These are phyloP conservation scores for Carpinus fangiana DNA, from an alignment of 306 rosid genomes.

Conservation along the genomic window DNA sequence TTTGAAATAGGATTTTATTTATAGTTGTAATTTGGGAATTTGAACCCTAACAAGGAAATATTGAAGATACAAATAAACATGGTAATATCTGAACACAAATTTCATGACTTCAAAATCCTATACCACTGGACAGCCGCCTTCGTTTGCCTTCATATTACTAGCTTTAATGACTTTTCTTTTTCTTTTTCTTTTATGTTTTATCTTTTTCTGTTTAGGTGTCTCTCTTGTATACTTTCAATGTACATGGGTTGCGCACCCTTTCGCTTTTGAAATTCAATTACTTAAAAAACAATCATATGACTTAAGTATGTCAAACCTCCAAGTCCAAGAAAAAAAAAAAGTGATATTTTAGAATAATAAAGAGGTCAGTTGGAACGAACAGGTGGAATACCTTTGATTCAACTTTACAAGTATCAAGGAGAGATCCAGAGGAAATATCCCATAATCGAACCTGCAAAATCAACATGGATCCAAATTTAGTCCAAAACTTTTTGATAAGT, in stretches of 20 bases:
- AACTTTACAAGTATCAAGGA: slow-evolving; percentile 73
- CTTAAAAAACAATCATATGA: background rate
- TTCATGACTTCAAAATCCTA: background rate
- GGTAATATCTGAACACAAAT: background rate
- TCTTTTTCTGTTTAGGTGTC: too few species aligned
- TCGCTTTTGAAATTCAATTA: too few species aligned
- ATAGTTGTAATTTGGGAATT: too few species aligned
- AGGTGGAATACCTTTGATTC: slow-evolving; percentile 58
- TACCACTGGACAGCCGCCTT: too few species aligned
- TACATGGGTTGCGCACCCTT: too few species aligned
- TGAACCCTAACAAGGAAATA: too few species aligned
- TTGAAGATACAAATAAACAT: background rate
- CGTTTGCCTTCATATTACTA: too few species aligned
- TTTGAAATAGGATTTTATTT: background rate
- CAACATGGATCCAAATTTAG: slow-evolving; percentile 14
- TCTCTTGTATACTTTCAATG: too few species aligned
- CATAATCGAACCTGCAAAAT: slow-evolving; percentile 77
- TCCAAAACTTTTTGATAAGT: background rate
- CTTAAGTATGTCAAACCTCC: background rate
- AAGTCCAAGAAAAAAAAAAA: background rate
- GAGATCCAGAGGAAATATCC: slow-evolving; percentile 74
- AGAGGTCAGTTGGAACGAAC: slow-evolving; percentile 12
- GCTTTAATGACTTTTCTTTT: too few species aligned
- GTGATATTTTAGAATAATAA: slow-evolving; percentile 9
- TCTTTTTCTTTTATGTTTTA: too few species aligned